Conservation (phyloP, 2,329 filamentous ascomycete species). For the Phaeoacremonium minimum region DNA sequence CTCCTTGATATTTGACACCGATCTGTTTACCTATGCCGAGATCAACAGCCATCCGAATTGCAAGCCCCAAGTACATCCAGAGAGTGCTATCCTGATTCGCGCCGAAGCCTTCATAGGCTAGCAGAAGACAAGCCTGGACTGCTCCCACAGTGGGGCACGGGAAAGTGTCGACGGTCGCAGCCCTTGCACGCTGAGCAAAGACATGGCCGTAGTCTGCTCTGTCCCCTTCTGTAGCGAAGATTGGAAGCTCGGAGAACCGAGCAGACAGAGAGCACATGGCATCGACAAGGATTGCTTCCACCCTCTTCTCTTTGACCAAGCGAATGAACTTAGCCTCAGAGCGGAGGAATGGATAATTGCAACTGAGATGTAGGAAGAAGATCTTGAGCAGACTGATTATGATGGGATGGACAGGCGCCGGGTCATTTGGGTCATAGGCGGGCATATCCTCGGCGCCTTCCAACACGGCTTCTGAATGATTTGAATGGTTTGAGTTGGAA, state of each 20-base stretch:
- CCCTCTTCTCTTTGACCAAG: conserved; percentile 74
- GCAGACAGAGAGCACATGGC: conserved; percentile 79
- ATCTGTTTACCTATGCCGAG: conserved; percentile 79
- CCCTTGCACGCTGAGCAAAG: conserved; percentile 78
- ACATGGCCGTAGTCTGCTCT: conserved; percentile 69
- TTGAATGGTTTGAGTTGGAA: conserved; percentile 29
- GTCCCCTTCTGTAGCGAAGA: conserved; percentile 42
- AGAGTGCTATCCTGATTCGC: conserved; percentile 83
- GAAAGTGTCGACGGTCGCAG: conserved; percentile 78
- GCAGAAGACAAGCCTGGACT: conserved; percentile 76
- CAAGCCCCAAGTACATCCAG: conserved; percentile 90
- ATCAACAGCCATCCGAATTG: conserved; percentile 79
- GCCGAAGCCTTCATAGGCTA: conserved; percentile 87
- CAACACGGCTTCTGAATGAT: conserved; percentile 35
- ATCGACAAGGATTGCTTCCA: conserved; percentile 82
- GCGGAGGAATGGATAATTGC: conserved; percentile 80
- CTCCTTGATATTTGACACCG: conserved; percentile 61
- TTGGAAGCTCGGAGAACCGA: conserved; percentile 65
- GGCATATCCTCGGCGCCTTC: conserved; percentile 53
- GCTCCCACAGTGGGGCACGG: conserved; percentile 78
- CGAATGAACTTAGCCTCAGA: conserved; percentile 67
- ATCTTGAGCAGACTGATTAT: conserved; percentile 74
- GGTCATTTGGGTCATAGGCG: conserved; percentile 71
- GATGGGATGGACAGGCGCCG: conserved; percentile 66
- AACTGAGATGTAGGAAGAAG: conserved; percentile 79